These are phyloP conservation scores for Kwoniella europaea DNA, from an alignment of 768 basidiomycete genomes.

Conservation along the genomic window DNA sequence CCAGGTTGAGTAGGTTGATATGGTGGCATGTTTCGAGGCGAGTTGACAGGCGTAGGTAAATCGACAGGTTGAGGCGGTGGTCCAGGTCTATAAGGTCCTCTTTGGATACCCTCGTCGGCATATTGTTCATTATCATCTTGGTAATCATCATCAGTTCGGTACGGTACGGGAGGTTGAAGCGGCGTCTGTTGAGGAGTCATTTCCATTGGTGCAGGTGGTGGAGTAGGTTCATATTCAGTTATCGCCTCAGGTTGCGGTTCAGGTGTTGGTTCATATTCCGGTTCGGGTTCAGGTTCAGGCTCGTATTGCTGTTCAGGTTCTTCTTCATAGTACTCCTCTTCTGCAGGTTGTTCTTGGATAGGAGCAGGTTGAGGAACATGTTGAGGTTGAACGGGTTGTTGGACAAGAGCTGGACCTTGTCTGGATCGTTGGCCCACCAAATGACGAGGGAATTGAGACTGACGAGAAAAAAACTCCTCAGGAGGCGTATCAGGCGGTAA, in stretches of 20 bases:
- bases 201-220: constrained; percentile 12
- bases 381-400: constrained; percentile 5
- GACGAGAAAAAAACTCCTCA: constrained; percentile 30
- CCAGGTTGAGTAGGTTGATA: constrained; percentile 19
- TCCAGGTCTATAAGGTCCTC: constrained; percentile 22
- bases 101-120: constrained; percentile 23
- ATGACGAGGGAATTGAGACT: constrained; percentile 34
- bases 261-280: constrained; percentile 8
- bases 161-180: constrained; percentile 36
- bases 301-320: constrained; percentile 14
- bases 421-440: constrained; percentile 16
- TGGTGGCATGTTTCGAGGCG: constrained; percentile 27
- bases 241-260: constrained; percentile 25
- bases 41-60: constrained; percentile 50
- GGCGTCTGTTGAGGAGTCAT: constrained; percentile 7
- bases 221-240: constrained; percentile 23
- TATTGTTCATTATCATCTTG: constrained; percentile 25
- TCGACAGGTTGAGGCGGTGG: constrained; percentile 53
- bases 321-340: constrained; percentile 20
- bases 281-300: constrained; percentile 4
- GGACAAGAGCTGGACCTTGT: constrained; percentile 1
- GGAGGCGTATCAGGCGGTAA: constrained; percentile 49
- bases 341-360: constrained; percentile 10
- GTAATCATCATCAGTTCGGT: constrained; percentile 23
- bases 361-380: constrained; percentile 21